A percentile compares a stretch with the other conserved stretches of the same genome.
Evolutionary conservation across 2,329 filamentous ascomycete species (phyloP).

Genomic region (Fusarium nodosum): DNA sequence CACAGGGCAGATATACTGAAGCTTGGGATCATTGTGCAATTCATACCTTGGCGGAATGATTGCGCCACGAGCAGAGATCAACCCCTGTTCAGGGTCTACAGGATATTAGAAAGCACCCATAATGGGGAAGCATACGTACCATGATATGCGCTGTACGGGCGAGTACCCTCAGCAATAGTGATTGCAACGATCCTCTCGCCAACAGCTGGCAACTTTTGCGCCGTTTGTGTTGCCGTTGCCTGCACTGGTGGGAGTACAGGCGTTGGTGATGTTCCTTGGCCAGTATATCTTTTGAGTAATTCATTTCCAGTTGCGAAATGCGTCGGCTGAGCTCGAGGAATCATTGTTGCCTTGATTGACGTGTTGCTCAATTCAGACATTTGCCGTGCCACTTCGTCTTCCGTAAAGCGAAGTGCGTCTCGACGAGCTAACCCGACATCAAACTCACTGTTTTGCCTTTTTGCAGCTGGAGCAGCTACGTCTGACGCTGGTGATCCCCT

Average conservation of each 20-base stretch:
- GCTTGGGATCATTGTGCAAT: constrained; percentile 39
- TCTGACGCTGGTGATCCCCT: constrained; percentile 26
- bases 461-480: neutral
- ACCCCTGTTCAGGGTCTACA: constrained; percentile 24
- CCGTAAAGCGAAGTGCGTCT: constrained; percentile 40
- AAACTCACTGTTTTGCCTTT: constrained; percentile 21
- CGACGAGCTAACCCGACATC: constrained; percentile 2
- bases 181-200: constrained; percentile 34
- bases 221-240: neutral
- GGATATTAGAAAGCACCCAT: constrained; percentile 11
- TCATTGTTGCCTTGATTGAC: constrained; percentile 2
- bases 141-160: constrained; percentile 36
- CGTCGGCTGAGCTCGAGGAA: constrained; percentile 1
- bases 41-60: constrained; percentile 54
- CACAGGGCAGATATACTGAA: constrained; percentile 56
- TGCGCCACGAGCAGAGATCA: constrained; percentile 45
- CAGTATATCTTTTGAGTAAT: constrained; percentile 31
- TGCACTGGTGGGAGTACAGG: neutral
- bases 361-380: constrained; percentile 21
- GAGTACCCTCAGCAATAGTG: constrained; percentile 29
- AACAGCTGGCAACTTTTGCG: neutral
- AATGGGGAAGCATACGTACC: constrained; percentile 13
- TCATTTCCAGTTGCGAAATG: constrained; percentile 31
- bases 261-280: constrained; percentile 14
- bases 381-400: constrained; percentile 35